A percentile compares a stretch with the other conserved stretches of the same genome.
These are phyloP conservation scores for Mycoemilia scoparia DNA, from an alignment of 192 early-diverging fungal species.

Conservation along the genomic window DNA sequence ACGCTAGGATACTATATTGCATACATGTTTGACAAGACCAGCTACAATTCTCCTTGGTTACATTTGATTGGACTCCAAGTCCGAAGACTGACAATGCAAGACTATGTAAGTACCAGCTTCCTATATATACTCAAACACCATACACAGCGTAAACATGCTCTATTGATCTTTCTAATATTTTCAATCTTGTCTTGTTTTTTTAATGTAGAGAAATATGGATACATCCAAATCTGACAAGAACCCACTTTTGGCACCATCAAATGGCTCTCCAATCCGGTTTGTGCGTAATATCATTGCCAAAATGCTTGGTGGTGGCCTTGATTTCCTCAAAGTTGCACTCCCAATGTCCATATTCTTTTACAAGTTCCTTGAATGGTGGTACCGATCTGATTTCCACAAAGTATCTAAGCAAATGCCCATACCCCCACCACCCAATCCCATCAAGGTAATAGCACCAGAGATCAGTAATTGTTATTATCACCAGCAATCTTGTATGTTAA, in stretches of 20 bases:
- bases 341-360: slow-evolving; percentile 86
- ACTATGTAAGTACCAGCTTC: too few relatives aligned
- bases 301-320: slow-evolving; percentile 30
- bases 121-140: too few relatives aligned
- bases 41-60: slow-evolving; percentile 69
- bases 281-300: slow-evolving; percentile 28
- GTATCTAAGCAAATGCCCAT: slow-evolving; percentile 24
- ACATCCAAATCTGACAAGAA: slow-evolving; percentile 20
- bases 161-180: not conserved
- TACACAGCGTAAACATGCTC: too few relatives aligned
- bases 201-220: slow-evolving; percentile 20
- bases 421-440: slow-evolving; percentile 56
- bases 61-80: slow-evolving; percentile 58
- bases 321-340: slow-evolving; percentile 55
- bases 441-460: slow-evolving; percentile 27
- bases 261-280: slow-evolving; percentile 17
- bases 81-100: slow-evolving; percentile 57
- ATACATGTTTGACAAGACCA: slow-evolving; percentile 72
- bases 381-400: slow-evolving; percentile 61
- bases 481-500: slow-evolving; percentile 3
- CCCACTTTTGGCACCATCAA: slow-evolving; percentile 19
- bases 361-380: slow-evolving; percentile 95
- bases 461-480: slow-evolving; percentile 1
- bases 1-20: slow-evolving; percentile 49
- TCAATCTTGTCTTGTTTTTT: not conserved